Evolutionary conservation across 495 filamentous ascomycete genomes (phyloP).

Genomic region (Platismatia glauca): DNA sequence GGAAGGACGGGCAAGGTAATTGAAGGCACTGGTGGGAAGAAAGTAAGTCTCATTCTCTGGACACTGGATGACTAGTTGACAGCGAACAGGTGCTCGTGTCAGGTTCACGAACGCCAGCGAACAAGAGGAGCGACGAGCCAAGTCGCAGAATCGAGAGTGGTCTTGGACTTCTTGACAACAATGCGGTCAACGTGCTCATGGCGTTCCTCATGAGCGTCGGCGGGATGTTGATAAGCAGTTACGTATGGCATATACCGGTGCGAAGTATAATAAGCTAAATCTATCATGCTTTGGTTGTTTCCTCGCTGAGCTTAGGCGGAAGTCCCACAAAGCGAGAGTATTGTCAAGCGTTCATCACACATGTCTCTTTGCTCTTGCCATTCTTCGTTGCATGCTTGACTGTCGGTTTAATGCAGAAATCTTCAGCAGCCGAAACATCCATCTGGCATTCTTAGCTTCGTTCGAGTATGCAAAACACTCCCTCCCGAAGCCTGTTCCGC

Average conservation of each 20-base stretch:
- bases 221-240: slow-evolving; percentile 55
- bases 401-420: neutral
- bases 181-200: slow-evolving; percentile 88
- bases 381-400: neutral
- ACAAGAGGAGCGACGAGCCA: slow-evolving; percentile 42
- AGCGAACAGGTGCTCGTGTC: slow-evolving; percentile 18
- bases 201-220: slow-evolving; percentile 69
- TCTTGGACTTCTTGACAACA: slow-evolving; percentile 77
- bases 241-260: slow-evolving; percentile 34
- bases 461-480: neutral
- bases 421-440: neutral
- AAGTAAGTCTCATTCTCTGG: slow-evolving; percentile 45
- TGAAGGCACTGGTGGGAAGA: slow-evolving; percentile 75
- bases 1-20: slow-evolving; percentile 75
- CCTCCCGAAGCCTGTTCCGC: too few species aligned
- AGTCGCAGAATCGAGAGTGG: slow-evolving; percentile 67
- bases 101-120: slow-evolving; percentile 6
- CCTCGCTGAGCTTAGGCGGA: neutral
- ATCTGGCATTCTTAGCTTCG: neutral
- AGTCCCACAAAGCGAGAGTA: too few species aligned
- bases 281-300: neutral
- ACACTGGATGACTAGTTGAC: slow-evolving; percentile 5
- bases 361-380: neutral
- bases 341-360: neutral
- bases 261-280: slow-evolving; percentile 9